These are phyloP conservation scores for Mycosarcoma mackinlayi DNA, from an alignment of 1,284 basidiomycete genomes.

Conservation along the genomic window DNA sequence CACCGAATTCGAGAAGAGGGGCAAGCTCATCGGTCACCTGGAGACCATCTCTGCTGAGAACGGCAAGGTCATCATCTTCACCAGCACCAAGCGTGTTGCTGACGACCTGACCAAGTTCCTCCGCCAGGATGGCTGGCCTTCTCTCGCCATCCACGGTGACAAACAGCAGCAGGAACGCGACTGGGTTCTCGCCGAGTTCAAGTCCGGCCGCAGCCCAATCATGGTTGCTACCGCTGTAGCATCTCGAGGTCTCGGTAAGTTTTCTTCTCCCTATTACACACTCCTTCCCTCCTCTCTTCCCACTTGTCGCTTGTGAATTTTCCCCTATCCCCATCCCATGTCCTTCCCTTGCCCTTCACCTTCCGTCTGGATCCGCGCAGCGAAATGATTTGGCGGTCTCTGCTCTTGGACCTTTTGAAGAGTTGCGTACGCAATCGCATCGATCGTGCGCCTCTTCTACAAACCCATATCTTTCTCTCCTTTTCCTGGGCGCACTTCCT, in stretches of 20 bases:
- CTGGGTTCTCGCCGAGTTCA: constrained; percentile 98
- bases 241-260: constrained; percentile 99
- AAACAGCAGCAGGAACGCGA: constrained; percentile 91
- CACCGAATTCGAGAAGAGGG: constrained; percentile 97
- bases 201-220: constrained; percentile 95
- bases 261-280: constrained; percentile 43
- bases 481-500: not conserved
- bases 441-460: constrained; percentile 10
- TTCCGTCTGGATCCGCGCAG: constrained; percentile 3
- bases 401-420: not conserved
- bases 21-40: constrained; percentile 94
- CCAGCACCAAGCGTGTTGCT: constrained; percentile 95
- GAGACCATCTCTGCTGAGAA: constrained; percentile 96
- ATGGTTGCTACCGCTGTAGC: constrained; percentile 87
- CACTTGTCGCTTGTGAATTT: not conserved
- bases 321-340: constrained; percentile 1
- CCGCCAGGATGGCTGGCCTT: constrained; percentile 86
- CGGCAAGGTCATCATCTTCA: constrained; percentile 98
- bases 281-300: not conserved
- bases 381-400: constrained; percentile 12
- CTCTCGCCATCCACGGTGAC: constrained; percentile 96
- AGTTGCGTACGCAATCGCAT: constrained; percentile 2
- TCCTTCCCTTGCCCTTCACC: not conserved
- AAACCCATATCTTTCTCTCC: constrained; percentile 8
- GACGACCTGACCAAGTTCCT: constrained; percentile 90